Evolutionary conservation across 1,284 basidiomycete genomes (phyloP), one percentile per base, ranked within the genome.

Genomic region (Rhizoctonia solani): DNA sequence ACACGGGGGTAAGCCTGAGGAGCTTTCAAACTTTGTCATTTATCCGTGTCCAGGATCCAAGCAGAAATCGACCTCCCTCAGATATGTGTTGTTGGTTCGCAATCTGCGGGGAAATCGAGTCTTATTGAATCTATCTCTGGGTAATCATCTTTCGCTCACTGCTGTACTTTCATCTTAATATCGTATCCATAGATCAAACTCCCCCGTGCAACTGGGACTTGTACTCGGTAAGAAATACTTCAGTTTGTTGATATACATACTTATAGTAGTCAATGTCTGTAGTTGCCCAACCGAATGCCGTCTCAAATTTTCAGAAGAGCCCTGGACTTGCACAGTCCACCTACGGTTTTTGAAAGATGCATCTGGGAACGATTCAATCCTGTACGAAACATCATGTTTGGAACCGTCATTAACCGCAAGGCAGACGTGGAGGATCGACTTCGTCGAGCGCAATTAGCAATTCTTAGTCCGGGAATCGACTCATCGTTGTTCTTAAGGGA

Each of bases 71-170:
- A 82, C 68, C 74, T 85, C 14, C 85, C 85, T 6, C 76, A 77
- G 1, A 80, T 87, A 13, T 81, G 79, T 0, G 85, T 87, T 1
- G 82, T 85, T 37, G 85, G 85, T 6, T 79, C 81, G n/a, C 85
- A 87, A 16, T 68, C 69, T 82, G 84, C 85, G 8, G 85, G 85
- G 0, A 86, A 87, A 70, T 85, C 83, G 42, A 86, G 85, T 0
- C 72, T 86, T 3, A 74, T 74, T 39, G 72, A 74, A 30, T 72
- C 72, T 6, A 72, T 72, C 11, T 73, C 73, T 0, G 72, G 73
- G 70, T 71, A n/a, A 34, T 4, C 32, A 42, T 30, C 14, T 54
- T 42, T 8, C 5, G 5, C 16, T 5, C 9, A 23, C 21, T 47
- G 11, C 32, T 25, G 50, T 21, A 41, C 23, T 23, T 32, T 41